Conservation (phyloP, 257 asterid species). For the Primulina eburnea region DNA sequence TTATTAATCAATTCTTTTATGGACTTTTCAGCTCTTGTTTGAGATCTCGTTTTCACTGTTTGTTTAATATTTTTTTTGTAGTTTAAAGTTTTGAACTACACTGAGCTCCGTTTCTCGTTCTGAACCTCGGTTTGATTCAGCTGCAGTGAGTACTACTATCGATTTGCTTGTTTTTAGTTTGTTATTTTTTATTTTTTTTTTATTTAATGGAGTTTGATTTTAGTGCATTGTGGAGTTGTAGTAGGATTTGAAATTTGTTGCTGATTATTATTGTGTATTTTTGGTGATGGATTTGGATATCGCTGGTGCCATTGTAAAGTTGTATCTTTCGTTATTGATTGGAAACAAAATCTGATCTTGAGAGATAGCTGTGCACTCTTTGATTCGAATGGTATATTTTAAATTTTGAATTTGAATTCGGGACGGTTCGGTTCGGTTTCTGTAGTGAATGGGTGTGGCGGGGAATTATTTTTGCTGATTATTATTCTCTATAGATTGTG, state of each 20-base stretch:
- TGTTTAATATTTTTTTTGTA: not conserved
- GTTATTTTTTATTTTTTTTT: not conserved
- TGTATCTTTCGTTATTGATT: constrained; percentile 10
- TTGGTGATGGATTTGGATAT: constrained; percentile 30
- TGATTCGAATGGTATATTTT: constrained; percentile 15
- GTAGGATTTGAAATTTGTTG: constrained; percentile 22
- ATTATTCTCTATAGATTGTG: not conserved
- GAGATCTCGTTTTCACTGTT: constrained; percentile 22
- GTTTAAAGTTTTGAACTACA: constrained; percentile 11
- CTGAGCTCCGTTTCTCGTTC: constrained; percentile 15
- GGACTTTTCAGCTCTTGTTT: not conserved
- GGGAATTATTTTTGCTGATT: not conserved
- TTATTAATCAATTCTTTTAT: constrained; percentile 9
- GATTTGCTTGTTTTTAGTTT: not conserved
- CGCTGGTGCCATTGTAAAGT: constrained; percentile 14
- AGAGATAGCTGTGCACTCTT: constrained; percentile 24
- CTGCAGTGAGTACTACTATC: constrained; percentile 38
- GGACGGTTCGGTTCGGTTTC: constrained; percentile 6
- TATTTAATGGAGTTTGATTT: not conserved
- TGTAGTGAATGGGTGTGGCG: constrained; percentile 11
- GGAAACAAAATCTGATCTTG: constrained; percentile 58
- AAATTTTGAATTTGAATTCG: not conserved
- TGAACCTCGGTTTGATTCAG: constrained; percentile 30
- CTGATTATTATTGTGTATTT: constrained; percentile 17
- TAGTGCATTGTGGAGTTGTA: constrained; percentile 12